phyloP scores from a whole-genome alignment of 805 yeast genomes.

The Tetrapisispora pingtungensis region DNA sequence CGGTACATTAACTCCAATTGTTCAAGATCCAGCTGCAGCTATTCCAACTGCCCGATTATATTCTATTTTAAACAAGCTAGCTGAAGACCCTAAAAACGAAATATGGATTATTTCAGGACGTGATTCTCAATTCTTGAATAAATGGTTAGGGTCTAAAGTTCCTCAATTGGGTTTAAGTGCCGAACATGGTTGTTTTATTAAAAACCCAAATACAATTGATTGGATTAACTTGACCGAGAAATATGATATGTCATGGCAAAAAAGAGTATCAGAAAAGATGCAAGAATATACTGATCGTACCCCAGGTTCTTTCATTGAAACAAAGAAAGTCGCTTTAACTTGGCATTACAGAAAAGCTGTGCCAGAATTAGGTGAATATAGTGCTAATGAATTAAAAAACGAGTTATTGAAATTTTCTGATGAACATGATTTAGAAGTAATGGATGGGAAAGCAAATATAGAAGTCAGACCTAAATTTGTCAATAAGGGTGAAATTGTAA shows the following conservation, averaged over 20 bases:
- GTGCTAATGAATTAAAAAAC: slow-evolving; percentile 63
- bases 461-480: slow-evolving; percentile 95
- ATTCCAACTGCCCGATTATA: slow-evolving; percentile 74
- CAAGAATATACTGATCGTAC: slow-evolving; percentile 73
- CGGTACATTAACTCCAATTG: slow-evolving; percentile 95
- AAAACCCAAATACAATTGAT: slow-evolving; percentile 46
- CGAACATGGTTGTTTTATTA: slow-evolving; percentile 95
- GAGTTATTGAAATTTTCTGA: slow-evolving; percentile 54
- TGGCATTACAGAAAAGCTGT: slow-evolving; percentile 97
- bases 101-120: slow-evolving; percentile 96
- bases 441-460: slow-evolving; percentile 94
- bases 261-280: slow-evolving; percentile 66
- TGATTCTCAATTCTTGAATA: slow-evolving; percentile 79
- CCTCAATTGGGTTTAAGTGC: slow-evolving; percentile 75
- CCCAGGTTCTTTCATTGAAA: slow-evolving; percentile 81
- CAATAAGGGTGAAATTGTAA: slow-evolving; percentile 94
- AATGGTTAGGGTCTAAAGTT: slow-evolving; percentile 69
- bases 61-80: slow-evolving; percentile 46
- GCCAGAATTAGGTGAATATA: slow-evolving; percentile 84
- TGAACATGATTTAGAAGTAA: slow-evolving; percentile 79
- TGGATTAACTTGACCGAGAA: slow-evolving; percentile 84
- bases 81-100: slow-evolving; percentile 69
- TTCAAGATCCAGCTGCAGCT: slow-evolving; percentile 95
- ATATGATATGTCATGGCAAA: slow-evolving; percentile 91
- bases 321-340: slow-evolving; percentile 85